phyloP scores from a whole-genome alignment of 1,139 yeast genomes.

The Debaryomyces coudertii region DNA sequence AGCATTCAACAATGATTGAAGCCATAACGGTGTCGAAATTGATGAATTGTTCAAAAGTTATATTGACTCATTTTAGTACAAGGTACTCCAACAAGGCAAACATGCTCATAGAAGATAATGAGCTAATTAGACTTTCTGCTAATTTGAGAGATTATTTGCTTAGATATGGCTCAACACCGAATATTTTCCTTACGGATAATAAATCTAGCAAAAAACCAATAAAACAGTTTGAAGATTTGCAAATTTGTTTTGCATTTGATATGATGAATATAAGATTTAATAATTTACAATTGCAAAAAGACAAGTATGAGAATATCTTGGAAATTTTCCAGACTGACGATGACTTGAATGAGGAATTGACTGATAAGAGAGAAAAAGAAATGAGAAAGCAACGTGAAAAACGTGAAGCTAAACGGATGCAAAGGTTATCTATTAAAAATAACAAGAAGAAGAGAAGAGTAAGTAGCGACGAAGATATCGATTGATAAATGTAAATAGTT shows the following conservation, averaged over 20 bases:
- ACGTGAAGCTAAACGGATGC: conserved; percentile 40
- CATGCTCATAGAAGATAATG: conserved; percentile 30
- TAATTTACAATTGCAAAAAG: conserved; percentile 21
- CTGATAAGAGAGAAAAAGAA: conserved; percentile 27
- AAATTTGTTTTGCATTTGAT: conserved; percentile 48
- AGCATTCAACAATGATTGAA: conserved; percentile 89
- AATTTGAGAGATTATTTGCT: conserved; percentile 31
- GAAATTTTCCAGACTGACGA: conserved; percentile 21
- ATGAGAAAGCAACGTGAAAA: conserved; percentile 31
- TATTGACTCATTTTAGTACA: conserved; percentile 91
- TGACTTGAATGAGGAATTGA: conserved; percentile 21
- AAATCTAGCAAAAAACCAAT: conserved; percentile 12
- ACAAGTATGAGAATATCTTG: conserved; percentile 17
- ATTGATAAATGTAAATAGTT: conserved; percentile 7
- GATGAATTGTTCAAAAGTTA: conserved; percentile 73
- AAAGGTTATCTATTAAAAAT: conserved; percentile 26
- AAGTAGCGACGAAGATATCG: conserved; percentile 18
- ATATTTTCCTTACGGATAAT: conserved; percentile 29
- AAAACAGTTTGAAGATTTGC: conserved; percentile 31
- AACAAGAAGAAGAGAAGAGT: conserved; percentile 20
- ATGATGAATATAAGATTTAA: conserved; percentile 38
- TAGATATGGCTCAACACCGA: conserved; percentile 25
- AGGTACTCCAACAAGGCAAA: conserved; percentile 75
- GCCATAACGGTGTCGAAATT: conserved; percentile 70
- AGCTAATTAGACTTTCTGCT: conserved; percentile 25